phyloP scores from a whole-genome alignment of 257 asterid genomes.

The Plectranthus barbatus region DNA sequence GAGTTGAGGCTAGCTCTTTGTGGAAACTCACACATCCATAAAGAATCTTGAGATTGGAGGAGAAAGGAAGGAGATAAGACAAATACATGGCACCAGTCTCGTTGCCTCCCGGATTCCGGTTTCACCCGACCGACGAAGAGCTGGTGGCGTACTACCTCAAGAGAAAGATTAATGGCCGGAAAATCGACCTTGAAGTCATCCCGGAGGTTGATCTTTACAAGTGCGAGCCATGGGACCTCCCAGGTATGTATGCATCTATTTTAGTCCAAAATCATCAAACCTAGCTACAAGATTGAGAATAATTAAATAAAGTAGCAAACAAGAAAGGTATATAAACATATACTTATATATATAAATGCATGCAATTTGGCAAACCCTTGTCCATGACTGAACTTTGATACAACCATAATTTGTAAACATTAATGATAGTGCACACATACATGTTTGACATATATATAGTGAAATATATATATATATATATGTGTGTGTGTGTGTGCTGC shows the following conservation, averaged over 20 bases:
- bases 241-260: conserved; percentile 38
- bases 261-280: too few species aligned
- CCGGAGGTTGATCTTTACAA: conserved; percentile 99
- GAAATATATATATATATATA: not conserved
- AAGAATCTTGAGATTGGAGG: conserved; percentile 11
- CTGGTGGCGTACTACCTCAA: conserved; percentile 92
- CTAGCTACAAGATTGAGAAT: too few species aligned
- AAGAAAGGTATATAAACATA: conserved; percentile 59
- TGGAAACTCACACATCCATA: not conserved
- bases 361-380: not conserved
- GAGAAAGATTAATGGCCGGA: conserved; percentile 81
- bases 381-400: not conserved
- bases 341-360: not conserved
- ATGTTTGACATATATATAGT: too few species aligned
- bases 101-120: conserved; percentile 95
- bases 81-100: conserved; percentile 80
- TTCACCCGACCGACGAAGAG: conserved; percentile 97
- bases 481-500: not conserved
- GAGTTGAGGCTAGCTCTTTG: conserved; percentile 13
- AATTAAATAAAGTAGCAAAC: conserved; percentile 18
- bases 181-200: conserved; percentile 85
- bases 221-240: conserved; percentile 99
- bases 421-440: not conserved
- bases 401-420: not conserved
- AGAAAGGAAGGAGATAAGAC: not conserved